Evolutionary conservation across 148 eudicot genomes (phyloP).

Genomic region (Rhododendron williamsianum): DNA sequence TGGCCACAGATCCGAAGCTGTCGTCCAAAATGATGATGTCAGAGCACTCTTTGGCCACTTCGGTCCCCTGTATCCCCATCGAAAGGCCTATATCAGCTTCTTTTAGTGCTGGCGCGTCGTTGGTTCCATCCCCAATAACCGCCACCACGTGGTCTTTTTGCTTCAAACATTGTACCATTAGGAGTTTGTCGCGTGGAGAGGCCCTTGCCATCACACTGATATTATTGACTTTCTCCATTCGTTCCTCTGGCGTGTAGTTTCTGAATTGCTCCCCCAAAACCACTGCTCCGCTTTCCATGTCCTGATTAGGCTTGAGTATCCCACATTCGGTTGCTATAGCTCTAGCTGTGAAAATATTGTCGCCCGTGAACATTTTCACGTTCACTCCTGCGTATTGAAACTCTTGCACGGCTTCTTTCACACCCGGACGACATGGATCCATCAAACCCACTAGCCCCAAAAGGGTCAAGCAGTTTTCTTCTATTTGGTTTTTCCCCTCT

Average conservation of each 20-base stretch:
- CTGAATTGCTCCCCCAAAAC: not conserved
- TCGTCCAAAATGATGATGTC: conserved; percentile 11
- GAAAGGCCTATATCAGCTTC: conserved; percentile 17
- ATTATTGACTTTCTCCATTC: conserved; percentile 11
- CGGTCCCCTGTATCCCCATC: conserved; percentile 8
- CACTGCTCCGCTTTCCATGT: not conserved
- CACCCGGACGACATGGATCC: conserved; percentile 6
- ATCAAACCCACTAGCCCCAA: conserved; percentile 16
- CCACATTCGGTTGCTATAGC: conserved; percentile 23
- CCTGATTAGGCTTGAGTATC: conserved; percentile 9
- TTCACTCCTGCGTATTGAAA: conserved; percentile 8
- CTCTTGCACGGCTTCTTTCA: conserved; percentile 5
- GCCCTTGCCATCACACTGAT: conserved; percentile 21
- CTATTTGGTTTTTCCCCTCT: not conserved
- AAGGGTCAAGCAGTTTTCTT: not conserved
- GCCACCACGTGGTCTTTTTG: conserved; percentile 16
- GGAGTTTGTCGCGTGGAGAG: not conserved
- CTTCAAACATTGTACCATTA: conserved; percentile 15
- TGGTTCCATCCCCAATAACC: conserved; percentile 14
- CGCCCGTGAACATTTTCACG: conserved; percentile 18
- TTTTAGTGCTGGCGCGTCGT: conserved; percentile 4
- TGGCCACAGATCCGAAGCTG: not conserved
- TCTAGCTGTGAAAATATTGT: conserved; percentile 13
- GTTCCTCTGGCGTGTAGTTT: conserved; percentile 9
- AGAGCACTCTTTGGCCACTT: conserved; percentile 5